Percentiles rank a stretch among this genome's conserved stretches.
Conservation (phyloP, 2,329 filamentous ascomycete genomes). For the Beauveria australis region DNA sequence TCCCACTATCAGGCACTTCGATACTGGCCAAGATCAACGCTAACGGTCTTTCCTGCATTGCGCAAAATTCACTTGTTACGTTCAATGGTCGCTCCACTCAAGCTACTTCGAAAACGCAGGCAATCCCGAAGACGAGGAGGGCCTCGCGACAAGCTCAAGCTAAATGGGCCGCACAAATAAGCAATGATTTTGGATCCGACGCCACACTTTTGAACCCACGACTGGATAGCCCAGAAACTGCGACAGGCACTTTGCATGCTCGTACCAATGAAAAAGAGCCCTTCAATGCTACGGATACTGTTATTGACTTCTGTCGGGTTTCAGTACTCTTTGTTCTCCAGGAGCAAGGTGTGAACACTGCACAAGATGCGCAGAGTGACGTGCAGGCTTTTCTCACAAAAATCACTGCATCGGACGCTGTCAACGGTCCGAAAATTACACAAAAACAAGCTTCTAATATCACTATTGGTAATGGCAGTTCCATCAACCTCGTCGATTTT, state of each 20-base stretch:
- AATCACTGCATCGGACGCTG: conserved; percentile 20
- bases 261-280: not conserved
- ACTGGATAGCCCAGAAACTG: not conserved
- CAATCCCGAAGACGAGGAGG: not conserved
- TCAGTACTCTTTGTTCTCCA: conserved; percentile 56
- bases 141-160: not conserved
- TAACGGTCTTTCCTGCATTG: conserved; percentile 68
- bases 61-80: conserved; percentile 80
- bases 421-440: conserved; percentile 25
- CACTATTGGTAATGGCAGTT: conserved; percentile 35
- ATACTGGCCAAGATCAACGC: conserved; percentile 71
- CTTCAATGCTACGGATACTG: conserved; percentile 46
- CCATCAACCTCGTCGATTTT: conserved; percentile 42
- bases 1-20: conserved; percentile 61
- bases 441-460: conserved; percentile 32
- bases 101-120: conserved; percentile 17
- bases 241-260: not conserved
- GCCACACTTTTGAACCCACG: not conserved
- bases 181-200: not conserved
- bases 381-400: conserved; percentile 48
- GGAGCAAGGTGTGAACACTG: conserved; percentile 39
- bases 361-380: conserved; percentile 43
- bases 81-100: conserved; percentile 55
- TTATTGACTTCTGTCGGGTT: conserved; percentile 56
- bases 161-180: not conserved